Evolutionary conservation across 2,329 filamentous ascomycete genomes (phyloP), one percentile per base, ranked within the genome.

Genomic region (Botrytis fragariae): DNA sequence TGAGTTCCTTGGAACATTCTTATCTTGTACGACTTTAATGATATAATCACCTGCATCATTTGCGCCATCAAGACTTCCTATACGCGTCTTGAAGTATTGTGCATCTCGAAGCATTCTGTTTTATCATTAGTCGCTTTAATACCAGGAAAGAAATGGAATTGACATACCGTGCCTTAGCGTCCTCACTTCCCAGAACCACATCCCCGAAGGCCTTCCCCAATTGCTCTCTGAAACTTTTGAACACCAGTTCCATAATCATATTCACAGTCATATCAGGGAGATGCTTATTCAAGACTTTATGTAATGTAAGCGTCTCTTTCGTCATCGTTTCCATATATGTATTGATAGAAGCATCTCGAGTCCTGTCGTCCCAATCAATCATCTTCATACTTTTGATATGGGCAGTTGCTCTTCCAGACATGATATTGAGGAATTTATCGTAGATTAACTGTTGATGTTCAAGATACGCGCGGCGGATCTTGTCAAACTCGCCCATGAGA

Each of bases 371-470:
- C 88, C 90, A 93, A 74, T 92, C 85, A 62, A 92, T 87, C 74
- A 87, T 87, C 77, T 87, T 88, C 85, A 93, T 89, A 12, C 87
- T 84, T 74, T 87, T 88, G 61, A 91, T 87, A 77, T 92, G 90
- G 5, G 88, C 83, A 3, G 86, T 84, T 4, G 90, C 89, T 35
- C 91, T 86, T 32, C 86, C 86, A 45, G 87, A 87, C 88, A 93
- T 92, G 71, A 93, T 93, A 73, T 92, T 91, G 16, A 92, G 89
- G 4, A 93, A 83, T 78, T 93, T 93, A 74, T 92, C 91, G 77
- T 92, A 90, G 70, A 93, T 93, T 25, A 89, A 89, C 60, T 86
- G 86, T 78, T 93, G 91, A 78, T 93, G 91, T 77, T 93, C 91
- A 76, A 92, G 89, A 73, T 77, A 78, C 29, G 76, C 73, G 60